Conservation (phyloP, 2,329 filamentous ascomycete species). For the Neonectria coccinea region DNA sequence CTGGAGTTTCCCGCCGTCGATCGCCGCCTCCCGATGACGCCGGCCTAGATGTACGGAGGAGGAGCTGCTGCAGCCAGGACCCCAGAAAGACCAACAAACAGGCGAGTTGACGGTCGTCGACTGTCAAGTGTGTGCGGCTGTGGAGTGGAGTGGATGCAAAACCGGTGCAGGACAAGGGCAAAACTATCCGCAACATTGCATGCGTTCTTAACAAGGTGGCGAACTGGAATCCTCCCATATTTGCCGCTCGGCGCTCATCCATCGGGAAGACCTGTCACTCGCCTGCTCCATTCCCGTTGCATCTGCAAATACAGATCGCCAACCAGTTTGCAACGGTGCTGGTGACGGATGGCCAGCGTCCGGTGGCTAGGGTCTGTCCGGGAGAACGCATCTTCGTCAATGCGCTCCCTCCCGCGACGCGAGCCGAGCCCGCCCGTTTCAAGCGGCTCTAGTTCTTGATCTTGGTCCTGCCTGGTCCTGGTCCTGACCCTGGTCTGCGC, state of each 20-base stretch:
- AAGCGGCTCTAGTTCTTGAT: constrained; percentile 6
- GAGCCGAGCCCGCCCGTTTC: constrained; percentile 25
- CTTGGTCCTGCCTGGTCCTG: not conserved
- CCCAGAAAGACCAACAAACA: not conserved
- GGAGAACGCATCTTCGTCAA: constrained; percentile 10
- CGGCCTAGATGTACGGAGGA: not conserved
- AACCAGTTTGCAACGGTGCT: not conserved
- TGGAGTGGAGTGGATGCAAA: not conserved
- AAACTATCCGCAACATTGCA: not conserved
- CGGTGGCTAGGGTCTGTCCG: not conserved
- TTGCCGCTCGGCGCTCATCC: not conserved
- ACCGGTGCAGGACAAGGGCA: not conserved
- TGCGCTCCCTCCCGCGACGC: constrained; percentile 26
- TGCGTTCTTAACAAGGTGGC: constrained; percentile 1
- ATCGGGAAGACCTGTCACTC: not conserved
- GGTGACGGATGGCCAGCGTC: not conserved
- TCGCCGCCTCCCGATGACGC: constrained; percentile 16
- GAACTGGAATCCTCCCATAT: not conserved
- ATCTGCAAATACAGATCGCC: not conserved
- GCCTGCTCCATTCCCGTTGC: not conserved
- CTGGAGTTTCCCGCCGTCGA: constrained; percentile 5
- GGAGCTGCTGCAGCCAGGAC: not conserved
- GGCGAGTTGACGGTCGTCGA: not conserved
- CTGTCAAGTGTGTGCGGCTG: not conserved
- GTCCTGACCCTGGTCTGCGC: not conserved